These are phyloP conservation scores for Penicillium decumbens DNA, from an alignment of 2,329 filamentous ascomycete genomes.

Conservation along the genomic window DNA sequence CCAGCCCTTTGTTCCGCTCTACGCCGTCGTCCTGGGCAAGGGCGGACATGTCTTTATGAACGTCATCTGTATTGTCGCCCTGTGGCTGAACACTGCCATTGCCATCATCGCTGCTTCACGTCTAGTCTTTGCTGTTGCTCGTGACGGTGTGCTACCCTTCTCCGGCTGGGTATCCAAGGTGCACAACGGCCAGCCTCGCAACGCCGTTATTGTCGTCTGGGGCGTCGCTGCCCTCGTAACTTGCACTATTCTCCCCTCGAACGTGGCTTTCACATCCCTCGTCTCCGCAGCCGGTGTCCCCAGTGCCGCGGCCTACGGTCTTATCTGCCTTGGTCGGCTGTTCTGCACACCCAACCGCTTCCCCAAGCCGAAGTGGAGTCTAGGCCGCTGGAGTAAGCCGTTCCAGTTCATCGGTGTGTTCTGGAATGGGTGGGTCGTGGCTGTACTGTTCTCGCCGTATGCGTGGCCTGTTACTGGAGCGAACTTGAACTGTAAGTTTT, in stretches of 20 bases:
- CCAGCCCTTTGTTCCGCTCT: constrained; percentile 57
- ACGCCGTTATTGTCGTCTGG: constrained; percentile 58
- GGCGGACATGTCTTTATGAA: constrained; percentile 60
- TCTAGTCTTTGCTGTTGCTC: constrained; percentile 59
- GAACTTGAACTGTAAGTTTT: constrained; percentile 43
- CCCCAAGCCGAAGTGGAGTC: constrained; percentile 39
- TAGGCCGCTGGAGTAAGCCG: constrained; percentile 45
- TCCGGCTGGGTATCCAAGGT: constrained; percentile 56
- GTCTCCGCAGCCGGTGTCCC: constrained; percentile 52
- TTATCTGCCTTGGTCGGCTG: constrained; percentile 49
- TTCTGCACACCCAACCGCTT: constrained; percentile 44
- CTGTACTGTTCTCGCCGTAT: constrained; percentile 47
- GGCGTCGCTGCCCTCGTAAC: constrained; percentile 51
- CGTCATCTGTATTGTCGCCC: constrained; percentile 42
- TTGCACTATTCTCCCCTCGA: constrained; percentile 56
- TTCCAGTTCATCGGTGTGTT: constrained; percentile 48
- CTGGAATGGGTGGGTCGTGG: constrained; percentile 51
- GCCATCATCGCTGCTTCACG: constrained; percentile 57
- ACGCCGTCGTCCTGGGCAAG: constrained; percentile 53
- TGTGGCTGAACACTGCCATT: constrained; percentile 52
- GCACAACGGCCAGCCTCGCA: constrained; percentile 53
- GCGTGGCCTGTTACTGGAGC: constrained; percentile 44
- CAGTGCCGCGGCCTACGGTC: constrained; percentile 50
- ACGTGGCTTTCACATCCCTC: constrained; percentile 52
- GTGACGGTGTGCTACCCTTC: constrained; percentile 58